Base-by-base conservation (phyloP, 2,329 filamentous ascomycete species). In the Fusarium avenaceum region DNA sequence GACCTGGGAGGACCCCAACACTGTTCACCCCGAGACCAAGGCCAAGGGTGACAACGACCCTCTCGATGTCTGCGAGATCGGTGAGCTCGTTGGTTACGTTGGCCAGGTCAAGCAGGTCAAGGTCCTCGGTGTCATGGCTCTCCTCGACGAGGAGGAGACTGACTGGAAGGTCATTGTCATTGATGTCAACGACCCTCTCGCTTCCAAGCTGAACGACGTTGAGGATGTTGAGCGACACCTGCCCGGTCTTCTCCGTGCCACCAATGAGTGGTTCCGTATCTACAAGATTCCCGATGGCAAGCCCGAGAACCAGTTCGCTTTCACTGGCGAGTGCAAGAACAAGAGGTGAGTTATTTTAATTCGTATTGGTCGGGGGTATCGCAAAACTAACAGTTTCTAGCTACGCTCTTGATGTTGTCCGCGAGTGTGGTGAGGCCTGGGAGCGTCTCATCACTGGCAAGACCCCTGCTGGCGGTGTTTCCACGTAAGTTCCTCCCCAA, bases 121-220 rank as follows among this genome's bases (percentile, higher is more conserved):
- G 91, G 93, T 98, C 70, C 92, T 99, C 71, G 96, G 96, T 83
- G 94, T 98, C 80, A 99, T 99, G 96, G 96, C 96, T 74, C 90
- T 99, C 73, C 92, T 99, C 72, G 96, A 99, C 77, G 96, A 99
- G 89, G 96, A 96, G 83, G 96, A 99, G 91, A 99, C 96, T 71
- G 96, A 99, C 89, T 99, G 96, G 96, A 99, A 99, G 90, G 93
- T 99, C 85, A 98, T 99, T 76, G 96, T 98, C 83, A 97, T 99
- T 79, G 96, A 99, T 80, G 85, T 97, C 81, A 97, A 98, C 85
- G 96, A 99, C 85, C 95, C 96, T 74, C 88, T 99, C 71, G 96
- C 96, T 58, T 84, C 92, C 78, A 97, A 97, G 89, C 92, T 99
- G 80, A 95, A 99, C 85, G 95, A 98, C 81, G 91, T 98, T 70